Evolutionary conservation across 148 eudicot genomes (phyloP).

Genomic region (Heliosperma pusillum): DNA sequence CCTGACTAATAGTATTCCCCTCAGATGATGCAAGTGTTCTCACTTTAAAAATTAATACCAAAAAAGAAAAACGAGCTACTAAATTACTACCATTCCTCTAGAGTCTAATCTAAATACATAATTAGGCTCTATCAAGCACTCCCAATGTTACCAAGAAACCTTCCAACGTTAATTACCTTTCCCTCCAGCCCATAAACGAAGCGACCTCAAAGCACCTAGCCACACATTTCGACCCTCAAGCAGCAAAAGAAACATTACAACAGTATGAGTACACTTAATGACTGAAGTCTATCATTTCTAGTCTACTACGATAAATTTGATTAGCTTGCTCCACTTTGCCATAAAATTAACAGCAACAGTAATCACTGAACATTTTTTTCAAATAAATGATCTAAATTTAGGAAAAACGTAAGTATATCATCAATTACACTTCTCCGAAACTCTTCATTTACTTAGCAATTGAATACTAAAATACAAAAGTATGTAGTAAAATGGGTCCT

Average conservation of each 20-base stretch:
- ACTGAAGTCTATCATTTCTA: background rate
- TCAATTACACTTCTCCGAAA: background rate
- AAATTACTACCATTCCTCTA: background rate
- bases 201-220: background rate
- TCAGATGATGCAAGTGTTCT: background rate
- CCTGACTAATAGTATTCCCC: background rate
- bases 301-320: background rate
- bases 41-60: background rate
- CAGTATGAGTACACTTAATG: background rate
- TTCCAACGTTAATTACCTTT: background rate
- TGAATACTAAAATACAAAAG: background rate
- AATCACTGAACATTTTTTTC: no score
- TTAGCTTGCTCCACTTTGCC: background rate
- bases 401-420: background rate
- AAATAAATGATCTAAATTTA: background rate
- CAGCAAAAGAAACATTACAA: background rate
- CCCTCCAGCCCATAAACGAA: background rate
- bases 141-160: background rate
- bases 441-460: background rate
- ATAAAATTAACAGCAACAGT: background rate
- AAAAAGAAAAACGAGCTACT: background rate
- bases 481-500: no score
- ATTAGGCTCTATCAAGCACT: background rate
- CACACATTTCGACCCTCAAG: no score
- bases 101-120: background rate